A percentile compares a stretch with the other conserved stretches of the same genome.
Evolutionary conservation across 2,329 filamentous ascomycete genomes (phyloP).

Genomic region (Penicillium sp.): DNA sequence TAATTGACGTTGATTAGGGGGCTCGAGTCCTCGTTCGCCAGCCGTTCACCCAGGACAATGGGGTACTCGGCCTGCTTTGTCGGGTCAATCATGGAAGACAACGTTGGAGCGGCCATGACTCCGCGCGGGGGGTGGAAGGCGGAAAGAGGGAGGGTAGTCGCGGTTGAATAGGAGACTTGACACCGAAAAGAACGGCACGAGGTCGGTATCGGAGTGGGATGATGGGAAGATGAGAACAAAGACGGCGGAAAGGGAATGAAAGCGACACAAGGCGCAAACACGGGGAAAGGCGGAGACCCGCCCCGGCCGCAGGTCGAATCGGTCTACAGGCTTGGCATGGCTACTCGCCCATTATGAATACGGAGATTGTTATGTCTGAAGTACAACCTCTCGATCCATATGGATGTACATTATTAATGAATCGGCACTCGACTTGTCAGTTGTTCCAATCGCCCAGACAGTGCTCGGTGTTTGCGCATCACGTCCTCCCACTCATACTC

Average conservation of each 20-base stretch:
- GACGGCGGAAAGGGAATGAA: conserved; percentile 6
- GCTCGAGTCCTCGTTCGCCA: conserved; percentile 31
- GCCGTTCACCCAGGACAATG: conserved; percentile 45
- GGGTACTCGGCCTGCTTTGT: conserved; percentile 48
- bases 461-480: conserved; percentile 79
- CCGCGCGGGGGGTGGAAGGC: conserved; percentile 7
- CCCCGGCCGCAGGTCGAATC: neutral
- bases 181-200: conserved; percentile 2
- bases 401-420: conserved; percentile 10
- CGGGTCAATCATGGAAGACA: conserved; percentile 42
- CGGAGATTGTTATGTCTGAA: too few species aligned
- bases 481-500: conserved; percentile 74
- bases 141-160: conserved; percentile 1
- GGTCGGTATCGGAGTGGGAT: neutral
- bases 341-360: too few species aligned
- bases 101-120: conserved; percentile 34
- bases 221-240: conserved; percentile 2
- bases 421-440: conserved; percentile 31
- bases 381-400: too few species aligned
- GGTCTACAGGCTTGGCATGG: conserved; percentile 1
- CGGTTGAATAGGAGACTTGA: neutral
- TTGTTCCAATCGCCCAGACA: conserved; percentile 65
- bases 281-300: conserved; percentile 22
- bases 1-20: conserved; percentile 45
- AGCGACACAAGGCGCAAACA: conserved; percentile 11